Base-by-base conservation (phyloP, 805 yeast genomes). In the Pichia membranifaciens region DNA sequence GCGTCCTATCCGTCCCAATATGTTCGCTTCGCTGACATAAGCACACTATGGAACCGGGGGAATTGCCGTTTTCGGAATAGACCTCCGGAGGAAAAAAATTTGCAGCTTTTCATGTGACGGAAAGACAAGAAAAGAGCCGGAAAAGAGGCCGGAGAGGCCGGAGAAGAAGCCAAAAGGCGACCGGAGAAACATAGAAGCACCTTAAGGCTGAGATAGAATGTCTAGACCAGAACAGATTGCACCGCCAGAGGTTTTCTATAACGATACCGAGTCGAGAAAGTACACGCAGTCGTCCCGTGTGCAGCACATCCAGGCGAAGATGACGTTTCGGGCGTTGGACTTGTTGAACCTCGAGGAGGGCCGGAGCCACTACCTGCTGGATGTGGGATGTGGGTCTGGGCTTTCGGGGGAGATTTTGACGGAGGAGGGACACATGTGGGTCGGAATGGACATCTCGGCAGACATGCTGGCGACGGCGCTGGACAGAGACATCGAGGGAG, bases 331-430 rank as follows among this genome's bases (percentile, higher is more conserved):
- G 57, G 96, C 98, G 0, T 70, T 93, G 41, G 99, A 93, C 58
- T 71, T 93, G 33, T 69, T 93, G 48, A 87, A 89, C 62, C 67
- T 93, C 35, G 84, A 85, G 28, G 78, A 79, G 1, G 71, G 68
- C 28, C 73, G 67, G 33, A 74, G 80, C 15, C 84, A 87, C 56
- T 82, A 82, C 58, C 63, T 93, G 10, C 75, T 93, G 17, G 99
- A 93, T 74, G 76, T 93, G 32, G 99, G 99, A 15, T 93, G 98
- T 72, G 99, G 99, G 2, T 89, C 97, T 0, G 98, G 99, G 0
- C 75, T 93, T 16, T 82, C 93, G 33, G 99, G 99, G 5, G 98
- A 93, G 61, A 91, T 93, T 32, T 69, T 93, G 38, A 79, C 91
- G 0, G 96, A 93, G 59, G 98, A 93, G 63, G 96, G 95, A 7